phyloP scores from a whole-genome alignment of 352 stramenopile genomes.

The Pythium brachiatum region DNA sequence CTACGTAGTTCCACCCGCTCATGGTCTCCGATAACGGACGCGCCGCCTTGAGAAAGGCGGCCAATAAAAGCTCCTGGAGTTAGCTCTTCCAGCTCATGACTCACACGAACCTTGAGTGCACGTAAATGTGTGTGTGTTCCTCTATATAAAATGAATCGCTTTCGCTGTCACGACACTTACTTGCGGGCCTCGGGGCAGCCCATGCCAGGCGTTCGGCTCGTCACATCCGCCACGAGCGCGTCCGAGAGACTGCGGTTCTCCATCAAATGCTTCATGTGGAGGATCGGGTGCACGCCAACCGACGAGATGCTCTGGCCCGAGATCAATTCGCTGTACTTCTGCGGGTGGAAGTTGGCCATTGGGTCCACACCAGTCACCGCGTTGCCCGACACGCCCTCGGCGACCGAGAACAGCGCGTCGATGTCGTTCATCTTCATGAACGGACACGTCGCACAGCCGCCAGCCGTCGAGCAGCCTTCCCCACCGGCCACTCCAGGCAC shows the following conservation, averaged over 20 bases:
- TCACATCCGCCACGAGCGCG: conserved; percentile 84
- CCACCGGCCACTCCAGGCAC: conserved; percentile 91
- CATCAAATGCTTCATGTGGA: conserved; percentile 98
- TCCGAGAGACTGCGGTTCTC: conserved; percentile 81
- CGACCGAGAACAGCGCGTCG: conserved; percentile 93
- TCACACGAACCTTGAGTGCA: neutral
- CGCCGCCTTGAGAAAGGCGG: neutral
- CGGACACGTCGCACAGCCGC: conserved; percentile 95
- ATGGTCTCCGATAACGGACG: conserved; percentile 10
- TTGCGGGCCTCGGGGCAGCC: conserved; percentile 49
- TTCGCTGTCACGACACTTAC: conserved; percentile 17
- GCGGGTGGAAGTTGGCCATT: conserved; percentile 88
- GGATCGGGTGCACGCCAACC: conserved; percentile 93
- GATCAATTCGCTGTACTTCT: conserved; percentile 91
- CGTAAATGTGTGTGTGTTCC: neutral
- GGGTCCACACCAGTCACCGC: conserved; percentile 36
- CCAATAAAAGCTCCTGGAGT: conserved; percentile 17
- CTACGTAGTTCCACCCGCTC: neutral
- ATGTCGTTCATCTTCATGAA: conserved; percentile 99
- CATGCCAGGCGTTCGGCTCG: conserved; percentile 49
- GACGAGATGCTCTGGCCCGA: conserved; percentile 89
- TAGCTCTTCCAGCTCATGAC: neutral
- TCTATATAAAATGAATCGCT: conserved; percentile 29
- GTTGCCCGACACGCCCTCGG: conserved; percentile 51
- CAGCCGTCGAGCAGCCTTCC: conserved; percentile 96